Evolutionary conservation across 345 rosid species (phyloP), one percentile per base, ranked within the genome.

Genomic region (Euphorbia pulcherrima): DNA sequence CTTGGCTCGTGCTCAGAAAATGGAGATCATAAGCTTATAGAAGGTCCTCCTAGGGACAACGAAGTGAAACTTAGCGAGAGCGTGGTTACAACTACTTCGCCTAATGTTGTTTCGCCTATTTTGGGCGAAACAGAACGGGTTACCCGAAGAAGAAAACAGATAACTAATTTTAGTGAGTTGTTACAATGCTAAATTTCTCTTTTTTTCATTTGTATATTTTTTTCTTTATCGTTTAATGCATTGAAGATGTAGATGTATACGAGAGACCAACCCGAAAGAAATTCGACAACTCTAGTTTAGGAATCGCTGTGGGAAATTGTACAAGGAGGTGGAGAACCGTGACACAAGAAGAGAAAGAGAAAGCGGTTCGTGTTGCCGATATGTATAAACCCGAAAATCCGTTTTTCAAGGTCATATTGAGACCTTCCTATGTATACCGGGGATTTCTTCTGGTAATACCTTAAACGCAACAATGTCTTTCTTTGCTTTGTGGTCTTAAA

Each of bases 381-480:
- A 70, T 20, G 66, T 80, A 76, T 62, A 70, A 72, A 60, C 54
- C 83, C 1, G 47, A 52, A 28, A 67, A 78, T 67, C 84, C 87
- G 11, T 80, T 71, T 71, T 83, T 71, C 67, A 67, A 71, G 66
- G 72, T 80, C 52, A 68, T 67, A 63, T 56, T 80, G 76, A 75
- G 76, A 24, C 84, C 79, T 2, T 78, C 82, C 23, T 72, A 78
- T 56, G 70, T 74, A 10, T 74, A 72, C 20, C 73, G 71, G 66
- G 75, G 81, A 21, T 69, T 69, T 27, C 64, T 72, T 65, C 68
- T 83, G 75, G 84, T 80, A 54, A 78, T 75, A 60, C 23, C 54
- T 63, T 29, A 55, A 46, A 57, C 63, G 64, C 21, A 62, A 40
- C 26, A 46, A 17, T 6, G 18, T 39, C 56, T 60, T 11, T 17